These are phyloP conservation scores for Gremmenia infestans DNA, from an alignment of 2,329 filamentous ascomycete genomes.

Conservation along the genomic window DNA sequence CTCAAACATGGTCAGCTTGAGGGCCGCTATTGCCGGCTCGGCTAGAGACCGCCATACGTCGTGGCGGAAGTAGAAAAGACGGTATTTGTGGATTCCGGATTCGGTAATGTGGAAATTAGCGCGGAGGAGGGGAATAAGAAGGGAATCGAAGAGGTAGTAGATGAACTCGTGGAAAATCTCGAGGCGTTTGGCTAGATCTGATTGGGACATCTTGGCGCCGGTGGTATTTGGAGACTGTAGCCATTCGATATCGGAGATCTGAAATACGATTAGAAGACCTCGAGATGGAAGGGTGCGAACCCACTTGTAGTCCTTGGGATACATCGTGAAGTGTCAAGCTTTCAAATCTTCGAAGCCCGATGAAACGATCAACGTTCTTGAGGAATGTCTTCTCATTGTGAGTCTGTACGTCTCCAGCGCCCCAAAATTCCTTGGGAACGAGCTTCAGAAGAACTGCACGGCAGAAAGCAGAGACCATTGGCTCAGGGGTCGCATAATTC, in stretches of 20 bases:
- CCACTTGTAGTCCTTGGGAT: slow-evolving; percentile 69
- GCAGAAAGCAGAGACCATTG: slow-evolving; percentile 80
- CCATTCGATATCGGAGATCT: slow-evolving; percentile 71
- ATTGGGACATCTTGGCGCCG: slow-evolving; percentile 55
- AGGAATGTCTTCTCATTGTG: slow-evolving; percentile 61
- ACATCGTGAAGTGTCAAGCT: slow-evolving; percentile 74
- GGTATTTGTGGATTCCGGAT: slow-evolving; percentile 72
- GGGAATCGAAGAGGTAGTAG: slow-evolving; percentile 89
- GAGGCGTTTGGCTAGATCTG: slow-evolving; percentile 68
- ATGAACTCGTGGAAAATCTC: slow-evolving; percentile 81
- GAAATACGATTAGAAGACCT: slow-evolving; percentile 5
- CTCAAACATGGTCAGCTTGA: slow-evolving; percentile 74
- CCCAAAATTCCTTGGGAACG: slow-evolving; percentile 74
- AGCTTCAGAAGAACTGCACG: slow-evolving; percentile 68
- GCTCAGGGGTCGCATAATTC: slow-evolving; percentile 60
- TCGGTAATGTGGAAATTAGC: slow-evolving; percentile 94
- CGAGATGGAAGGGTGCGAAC: slow-evolving; percentile 1
- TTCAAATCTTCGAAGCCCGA: slow-evolving; percentile 76
- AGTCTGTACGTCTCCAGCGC: slow-evolving; percentile 44
- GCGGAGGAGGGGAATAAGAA: slow-evolving; percentile 80
- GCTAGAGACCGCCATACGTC: slow-evolving; percentile 80
- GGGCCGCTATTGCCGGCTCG: slow-evolving; percentile 61
- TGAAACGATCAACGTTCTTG: slow-evolving; percentile 69
- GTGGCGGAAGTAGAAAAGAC: slow-evolving; percentile 89
- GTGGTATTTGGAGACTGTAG: slow-evolving; percentile 51